phyloP scores from a whole-genome alignment of 306 rosid species.

The Crataegus laevigata region DNA sequence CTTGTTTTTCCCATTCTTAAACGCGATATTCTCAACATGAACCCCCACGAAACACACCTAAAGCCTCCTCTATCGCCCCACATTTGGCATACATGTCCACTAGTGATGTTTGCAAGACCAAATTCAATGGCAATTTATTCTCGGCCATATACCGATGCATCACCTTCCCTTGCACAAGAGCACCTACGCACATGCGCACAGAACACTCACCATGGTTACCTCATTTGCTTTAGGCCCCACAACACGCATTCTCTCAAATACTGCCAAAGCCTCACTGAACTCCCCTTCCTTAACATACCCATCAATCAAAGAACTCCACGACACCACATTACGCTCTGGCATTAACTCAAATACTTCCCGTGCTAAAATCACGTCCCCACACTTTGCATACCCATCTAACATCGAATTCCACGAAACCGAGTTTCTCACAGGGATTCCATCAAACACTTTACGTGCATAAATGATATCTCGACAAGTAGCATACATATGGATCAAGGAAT shows the following conservation, averaged over 20 bases:
- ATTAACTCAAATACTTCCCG: slow-evolving; percentile 50
- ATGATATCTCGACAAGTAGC: slow-evolving; percentile 43
- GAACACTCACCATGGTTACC: slow-evolving; percentile 35
- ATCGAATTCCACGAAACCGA: slow-evolving; percentile 74
- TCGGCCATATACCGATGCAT: slow-evolving; percentile 46
- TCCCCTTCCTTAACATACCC: background rate
- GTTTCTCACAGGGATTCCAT: slow-evolving; percentile 35
- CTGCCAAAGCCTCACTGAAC: background rate
- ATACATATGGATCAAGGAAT: slow-evolving; percentile 74
- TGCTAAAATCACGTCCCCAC: slow-evolving; percentile 48
- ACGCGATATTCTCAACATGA: no score
- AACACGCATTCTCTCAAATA: background rate
- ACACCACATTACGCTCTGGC: slow-evolving; percentile 57
- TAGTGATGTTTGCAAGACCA: slow-evolving; percentile 60
- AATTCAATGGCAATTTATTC: slow-evolving; percentile 40
- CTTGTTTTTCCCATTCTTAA: no score
- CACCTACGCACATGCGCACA: slow-evolving; percentile 70
- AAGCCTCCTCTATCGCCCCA: slow-evolving; percentile 68
- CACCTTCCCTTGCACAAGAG: slow-evolving; percentile 52
- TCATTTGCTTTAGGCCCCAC: background rate
- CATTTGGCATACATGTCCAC: slow-evolving; percentile 90
- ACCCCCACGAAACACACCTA: slow-evolving; percentile 35
- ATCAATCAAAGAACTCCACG: slow-evolving; percentile 61
- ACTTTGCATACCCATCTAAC: slow-evolving; percentile 74
- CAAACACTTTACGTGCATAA: slow-evolving; percentile 51